Base-by-base conservation (phyloP, 768 basidiomycete species). In the Tremella yokohamensis region DNA sequence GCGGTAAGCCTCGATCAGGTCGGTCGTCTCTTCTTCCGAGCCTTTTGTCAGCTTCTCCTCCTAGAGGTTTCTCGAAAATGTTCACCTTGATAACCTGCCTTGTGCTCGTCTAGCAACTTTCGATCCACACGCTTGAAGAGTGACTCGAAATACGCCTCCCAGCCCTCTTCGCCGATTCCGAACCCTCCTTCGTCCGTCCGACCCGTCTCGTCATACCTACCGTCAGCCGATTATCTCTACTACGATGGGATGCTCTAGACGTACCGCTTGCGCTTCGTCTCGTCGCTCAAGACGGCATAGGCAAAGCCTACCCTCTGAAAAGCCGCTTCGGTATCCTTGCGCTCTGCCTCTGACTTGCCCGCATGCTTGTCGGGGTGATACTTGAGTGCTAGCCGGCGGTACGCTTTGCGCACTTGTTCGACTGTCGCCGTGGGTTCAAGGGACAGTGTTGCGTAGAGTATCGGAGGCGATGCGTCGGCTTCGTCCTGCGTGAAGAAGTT, bases 121-220 rank as follows among this genome's bases (percentile, higher is more conserved):
- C 85, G 83, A 56, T 91, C 93, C 22, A 94, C 88, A 54, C 85
- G 82, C 60, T 93, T 88, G 64, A 91, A 96, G 63, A 96, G 78
- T 56, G 86, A 86, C 73, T 87, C 87, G 67, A 98, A 99, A 78
- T 99, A 99, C 6, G 88, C 84, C 69, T 91, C 90, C 96, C 96
- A 99, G 0, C 90, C 89, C 58, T 87, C 89, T 9, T 84, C 89
- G 6, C 83, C 83, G 20, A 79, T 84, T 0, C 69, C 85, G 20
- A 77, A 76, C 44, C 87, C 82, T 9, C 83, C 83, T 67, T 97
- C 92, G 62, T 86, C 84, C 8, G 92, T 96, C 64, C 83, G 83
- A 16, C 96, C 96, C 0, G 88, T 94, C 54, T 76, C 77, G 67
- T 98, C 92, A 65, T 97, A 99, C 19, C 63, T 52, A 18, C 9